phyloP scores from a whole-genome alignment of 2,329 filamentous ascomycete genomes.

The Raffaelea arxii region DNA sequence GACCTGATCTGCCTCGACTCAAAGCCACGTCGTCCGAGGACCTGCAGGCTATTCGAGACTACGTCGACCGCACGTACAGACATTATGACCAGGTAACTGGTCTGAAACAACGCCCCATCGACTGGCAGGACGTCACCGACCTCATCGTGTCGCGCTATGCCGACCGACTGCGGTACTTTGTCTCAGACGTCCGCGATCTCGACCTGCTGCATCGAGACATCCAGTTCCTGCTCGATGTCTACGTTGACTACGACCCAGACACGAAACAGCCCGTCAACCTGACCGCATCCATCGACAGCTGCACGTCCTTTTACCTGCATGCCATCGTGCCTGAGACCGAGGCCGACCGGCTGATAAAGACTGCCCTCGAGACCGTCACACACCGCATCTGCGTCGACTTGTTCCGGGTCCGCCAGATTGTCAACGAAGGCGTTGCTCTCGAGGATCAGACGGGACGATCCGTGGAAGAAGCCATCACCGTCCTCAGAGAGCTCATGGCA shows the following conservation, averaged over 20 bases:
- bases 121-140: slow-evolving; percentile 6
- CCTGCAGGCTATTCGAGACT: neutral
- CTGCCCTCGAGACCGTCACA: slow-evolving; percentile 3
- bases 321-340: neutral
- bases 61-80: neutral
- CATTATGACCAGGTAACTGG: neutral
- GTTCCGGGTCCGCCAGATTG: neutral
- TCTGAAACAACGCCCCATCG: neutral
- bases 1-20: neutral
- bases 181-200: neutral
- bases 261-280: no score
- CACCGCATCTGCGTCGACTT: slow-evolving; percentile 1
- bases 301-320: slow-evolving; percentile 5
- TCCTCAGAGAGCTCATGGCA: neutral
- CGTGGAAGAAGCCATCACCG: neutral
- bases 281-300: neutral
- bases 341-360: slow-evolving; percentile 3
- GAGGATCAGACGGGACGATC: neutral
- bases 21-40: neutral
- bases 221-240: slow-evolving; percentile 1
- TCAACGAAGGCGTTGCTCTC: neutral
- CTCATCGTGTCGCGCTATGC: slow-evolving; percentile 3
- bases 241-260: slow-evolving; percentile 1
- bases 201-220: neutral
- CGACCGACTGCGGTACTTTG: neutral